Base-by-base conservation (phyloP, 2,329 filamentous ascomycete genomes). In the Pseudocercospora musae region DNA sequence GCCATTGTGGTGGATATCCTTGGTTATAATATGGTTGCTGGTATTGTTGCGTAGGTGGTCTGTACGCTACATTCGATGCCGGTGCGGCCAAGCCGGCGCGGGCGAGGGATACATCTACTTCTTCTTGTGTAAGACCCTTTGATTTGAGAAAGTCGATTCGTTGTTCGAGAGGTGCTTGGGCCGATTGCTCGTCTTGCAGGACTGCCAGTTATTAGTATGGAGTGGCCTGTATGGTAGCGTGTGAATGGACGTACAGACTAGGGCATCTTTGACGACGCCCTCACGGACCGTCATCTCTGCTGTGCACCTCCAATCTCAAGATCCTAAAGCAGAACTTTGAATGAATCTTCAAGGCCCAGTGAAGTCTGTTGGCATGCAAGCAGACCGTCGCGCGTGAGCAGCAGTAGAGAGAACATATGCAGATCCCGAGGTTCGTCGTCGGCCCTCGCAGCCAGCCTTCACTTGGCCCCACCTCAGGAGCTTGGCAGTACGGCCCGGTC, bases 101-200 rank as follows among this genome's bases (percentile, higher is more conserved):
- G 46, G 90, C 84, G 68, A 99, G 84, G 15, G 96, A 90, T 40
- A 86, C 82, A 73, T 95, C 91, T 72, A 99, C 90, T 79, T 99
- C 96, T 78, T 98, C 94, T 76, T 95, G 90, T 0, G 94, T 98
- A 59, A 99, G 84, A 77, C 99, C 98, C 80, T 99, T 99, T 7
- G 93, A 96, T 77, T 93, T 91, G 20, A 99, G 84, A 71, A 99
- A 99, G 8, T 92, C 90, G 63, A 98, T 85, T 68, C 92, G 88
- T 78, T 95, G 97, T 73, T 98, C 95, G 65, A 96, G 80, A n/a
- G 95, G 89, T 4, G 95, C 94, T 9, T 87, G 87, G 40, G 92
- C 87, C 69, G 99, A 94, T 57, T 89, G 96, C 10, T 95, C 93
- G 76, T 99, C 95, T 79, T 96, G 92, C 64, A 99, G 87, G 78